Evolutionary conservation across 257 asterid genomes (phyloP), one percentile per base, ranked within the genome.

Genomic region (Orobanche coerulescens): DNA sequence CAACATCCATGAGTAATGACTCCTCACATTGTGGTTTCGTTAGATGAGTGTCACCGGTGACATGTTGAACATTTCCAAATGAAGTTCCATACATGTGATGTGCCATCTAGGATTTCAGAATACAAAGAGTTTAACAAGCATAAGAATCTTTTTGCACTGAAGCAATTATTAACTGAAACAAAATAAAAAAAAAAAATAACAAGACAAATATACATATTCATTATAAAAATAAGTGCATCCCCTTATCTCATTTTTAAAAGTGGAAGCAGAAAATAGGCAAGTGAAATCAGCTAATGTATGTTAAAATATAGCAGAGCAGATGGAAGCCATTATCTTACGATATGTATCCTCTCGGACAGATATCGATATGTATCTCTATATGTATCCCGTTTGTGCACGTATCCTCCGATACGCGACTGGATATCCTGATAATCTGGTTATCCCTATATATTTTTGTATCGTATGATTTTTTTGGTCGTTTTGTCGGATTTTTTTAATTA

Each of bases 1-100:
- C 85, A 61, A 89, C 95, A 70, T 81, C 88, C 80, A 44, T 75
- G 62, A 93, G 84, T 71, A 93, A 93, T 58, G 87, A 75, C 72
- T 84, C 97, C 56, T 93, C 97, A 0, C 75, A 76, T 70, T 67
- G 83, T 50, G 87, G 76, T 61, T 69, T 67, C 58, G 75, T 70
- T 69, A 72, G 81, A 76, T 72, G 77, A 60, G 84, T 28, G 69
- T 73, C 90, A 68, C 96, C 99, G 44, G 78, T 82, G 49, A 83
- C 94, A 58, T 75, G 75, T 67, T 78, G 74, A 43, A 82, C 87
- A 69, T 86, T 82, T 72, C 85, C 73, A 73, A 57, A 78, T 71
- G 84, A 72, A 67, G 76, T 71, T 49, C 82, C 95, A 56, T 78
- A 62, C 83, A 93, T 75, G 73, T 84, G 96, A 68, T 76, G 36